Evolutionary conservation across 129 eudicot genomes (phyloP), one percentile per base, ranked within the genome.

Genomic region (Ambrosia artemisiifolia): DNA sequence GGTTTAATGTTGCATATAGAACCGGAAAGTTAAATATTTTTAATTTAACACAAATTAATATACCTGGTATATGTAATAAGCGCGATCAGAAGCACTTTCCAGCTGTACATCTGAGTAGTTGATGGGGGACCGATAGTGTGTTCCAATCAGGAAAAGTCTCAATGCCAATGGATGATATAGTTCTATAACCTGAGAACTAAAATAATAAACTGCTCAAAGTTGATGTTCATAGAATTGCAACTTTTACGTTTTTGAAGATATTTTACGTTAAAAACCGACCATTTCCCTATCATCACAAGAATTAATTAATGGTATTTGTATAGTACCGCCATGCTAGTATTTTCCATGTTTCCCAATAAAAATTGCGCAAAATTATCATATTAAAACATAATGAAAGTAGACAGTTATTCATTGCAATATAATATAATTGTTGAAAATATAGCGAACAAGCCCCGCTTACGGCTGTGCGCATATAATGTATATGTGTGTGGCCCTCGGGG

Each of bases 101-200:
- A 94, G 93, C 79, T 68, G 88, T 61, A 76, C 78, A 70, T 90
- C 95, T 5, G 98, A 87, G 83, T 90, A 94, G 74, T 90, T 94
- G 73, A 94, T 90, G 2, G 97, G 96, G 65, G 98, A 88, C 34
- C 96, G 88, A 74, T 94, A 94, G 75, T 94, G 98, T n/a, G 98
- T 86, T 61, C 97, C 87, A 65, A 94, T 79, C 61, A 94, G 83
- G 82, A 94, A 94, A 83, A 82, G 86, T 72, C 98, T 82, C 86
- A 94, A 71, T 56, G 98, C 96, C 84, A 94, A 81, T 53, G 98
- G 98, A 83, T 94, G 98, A 78, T 90, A 90, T 30, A 90, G 86
- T 51, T 88, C 93, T 73, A 90, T 78, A 77, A 94, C 97, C 98
- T 91, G 84, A 77, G 63, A 67, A 77, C 65, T 7, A 64, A 70